Evolutionary conservation across 768 basidiomycete genomes (phyloP).

Genomic region (Lactarius hengduanensis): DNA sequence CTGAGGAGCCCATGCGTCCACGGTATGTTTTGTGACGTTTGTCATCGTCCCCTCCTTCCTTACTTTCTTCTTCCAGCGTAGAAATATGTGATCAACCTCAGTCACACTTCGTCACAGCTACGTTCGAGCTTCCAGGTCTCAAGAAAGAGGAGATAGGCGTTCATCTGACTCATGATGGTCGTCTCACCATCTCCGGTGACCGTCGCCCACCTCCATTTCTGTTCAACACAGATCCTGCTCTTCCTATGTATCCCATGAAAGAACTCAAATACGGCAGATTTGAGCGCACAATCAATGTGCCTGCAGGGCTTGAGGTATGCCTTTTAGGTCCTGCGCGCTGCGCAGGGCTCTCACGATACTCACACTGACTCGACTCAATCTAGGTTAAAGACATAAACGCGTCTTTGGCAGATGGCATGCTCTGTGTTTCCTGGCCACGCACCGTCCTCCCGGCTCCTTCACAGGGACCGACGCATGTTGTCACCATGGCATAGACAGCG

Average conservation of each 20-base stretch:
- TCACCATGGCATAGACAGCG: slow-evolving; percentile 10
- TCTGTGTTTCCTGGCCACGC: slow-evolving; percentile 29
- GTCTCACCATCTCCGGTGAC: slow-evolving; percentile 50
- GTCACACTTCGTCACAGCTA: slow-evolving; percentile 46
- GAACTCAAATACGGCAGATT: slow-evolving; percentile 29
- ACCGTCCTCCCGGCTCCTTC: background rate
- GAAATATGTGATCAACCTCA: slow-evolving; percentile 47
- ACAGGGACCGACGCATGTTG: slow-evolving; percentile 6
- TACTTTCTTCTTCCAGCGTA: slow-evolving; percentile 35
- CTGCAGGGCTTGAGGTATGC: slow-evolving; percentile 28
- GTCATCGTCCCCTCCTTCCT: background rate
- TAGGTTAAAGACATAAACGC: slow-evolving; percentile 30
- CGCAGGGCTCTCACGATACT: background rate
- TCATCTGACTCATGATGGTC: slow-evolving; percentile 45
- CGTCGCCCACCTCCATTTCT: slow-evolving; percentile 32
- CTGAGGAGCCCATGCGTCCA: slow-evolving; percentile 23
- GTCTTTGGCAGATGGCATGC: slow-evolving; percentile 27
- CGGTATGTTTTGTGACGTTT: slow-evolving; percentile 16
- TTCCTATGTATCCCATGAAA: slow-evolving; percentile 22
- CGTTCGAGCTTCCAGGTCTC: slow-evolving; percentile 56
- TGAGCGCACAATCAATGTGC: slow-evolving; percentile 27
- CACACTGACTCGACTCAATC: slow-evolving; percentile 12
- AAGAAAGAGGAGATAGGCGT: slow-evolving; percentile 49
- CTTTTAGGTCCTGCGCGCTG: background rate
- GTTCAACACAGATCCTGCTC: slow-evolving; percentile 11